These are phyloP conservation scores for Venturia pyrina DNA, from an alignment of 2,329 filamentous ascomycete species.

Conservation along the genomic window DNA sequence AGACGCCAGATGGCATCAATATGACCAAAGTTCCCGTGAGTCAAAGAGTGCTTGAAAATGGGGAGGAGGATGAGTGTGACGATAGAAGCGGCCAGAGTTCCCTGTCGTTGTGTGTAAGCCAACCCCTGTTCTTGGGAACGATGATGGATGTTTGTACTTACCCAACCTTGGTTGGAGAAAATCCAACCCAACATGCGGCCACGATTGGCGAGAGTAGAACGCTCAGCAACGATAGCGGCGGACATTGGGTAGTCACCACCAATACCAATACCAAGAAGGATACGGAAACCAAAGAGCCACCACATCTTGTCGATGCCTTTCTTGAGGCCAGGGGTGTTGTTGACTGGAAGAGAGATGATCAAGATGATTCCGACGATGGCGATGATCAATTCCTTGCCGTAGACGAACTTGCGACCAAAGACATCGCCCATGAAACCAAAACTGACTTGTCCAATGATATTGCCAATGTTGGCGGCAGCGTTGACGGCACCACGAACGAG, in stretches of 20 bases:
- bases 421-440: conserved; percentile 15
- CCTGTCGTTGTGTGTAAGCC: not conserved
- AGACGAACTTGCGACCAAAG: conserved; percentile 15
- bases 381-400: conserved; percentile 15
- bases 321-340: conserved; percentile 7
- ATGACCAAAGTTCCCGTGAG: conserved; percentile 13
- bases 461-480: conserved; percentile 14
- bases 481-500: conserved; percentile 14
- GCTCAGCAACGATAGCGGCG: conserved; percentile 14
- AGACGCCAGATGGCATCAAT: conserved; percentile 18
- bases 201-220: conserved; percentile 10
- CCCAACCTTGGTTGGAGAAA: conserved; percentile 13
- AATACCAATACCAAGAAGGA: conserved; percentile 14
- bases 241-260: conserved; percentile 16
- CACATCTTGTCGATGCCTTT: conserved; percentile 13
- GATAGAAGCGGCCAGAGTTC: conserved; percentile 16
- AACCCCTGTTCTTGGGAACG: not conserved
- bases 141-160: conserved; percentile 9
- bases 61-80: conserved; percentile 19
- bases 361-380: conserved; percentile 15
- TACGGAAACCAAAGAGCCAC: conserved; percentile 13
- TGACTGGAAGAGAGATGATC: conserved; percentile 14
- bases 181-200: conserved; percentile 13
- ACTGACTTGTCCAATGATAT: conserved; percentile 13
- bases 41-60: conserved; percentile 18